Conservation (phyloP, 2,329 filamentous ascomycete genomes). For the Tolypocladium ovalisporum region DNA sequence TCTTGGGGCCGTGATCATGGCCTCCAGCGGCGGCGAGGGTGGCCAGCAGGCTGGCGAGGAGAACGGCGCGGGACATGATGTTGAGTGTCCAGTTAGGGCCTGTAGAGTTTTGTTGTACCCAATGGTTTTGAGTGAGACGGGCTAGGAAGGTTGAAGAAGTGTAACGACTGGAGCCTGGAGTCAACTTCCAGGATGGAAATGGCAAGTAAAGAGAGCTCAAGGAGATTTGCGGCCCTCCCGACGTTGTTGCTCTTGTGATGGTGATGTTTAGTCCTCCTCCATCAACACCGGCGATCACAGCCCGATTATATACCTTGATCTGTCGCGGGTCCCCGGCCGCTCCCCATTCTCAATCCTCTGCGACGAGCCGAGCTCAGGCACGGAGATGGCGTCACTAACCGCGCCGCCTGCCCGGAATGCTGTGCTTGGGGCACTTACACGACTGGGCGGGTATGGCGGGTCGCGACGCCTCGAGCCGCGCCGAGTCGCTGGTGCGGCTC, state of each 20-base stretch:
- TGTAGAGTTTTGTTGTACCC: too few species aligned
- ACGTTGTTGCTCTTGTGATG: background rate
- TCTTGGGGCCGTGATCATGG: background rate
- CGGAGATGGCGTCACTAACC: background rate
- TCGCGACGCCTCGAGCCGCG: background rate
- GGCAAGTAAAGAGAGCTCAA: background rate
- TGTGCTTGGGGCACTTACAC: background rate
- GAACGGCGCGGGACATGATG: slow-evolving; percentile 7
- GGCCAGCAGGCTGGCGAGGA: slow-evolving; percentile 13
- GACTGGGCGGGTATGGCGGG: background rate
- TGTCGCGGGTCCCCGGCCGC: background rate
- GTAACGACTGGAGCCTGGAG: background rate
- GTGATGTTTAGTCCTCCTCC: background rate
- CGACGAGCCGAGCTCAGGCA: slow-evolving; percentile 1
- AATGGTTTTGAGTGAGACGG: too few species aligned
- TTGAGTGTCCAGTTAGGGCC: too few species aligned
- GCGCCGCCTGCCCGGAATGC: background rate
- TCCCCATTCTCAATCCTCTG: background rate
- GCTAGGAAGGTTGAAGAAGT: too few species aligned
- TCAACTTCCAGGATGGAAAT: background rate
- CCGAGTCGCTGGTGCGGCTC: background rate
- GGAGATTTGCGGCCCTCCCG: background rate
- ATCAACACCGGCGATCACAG: background rate
- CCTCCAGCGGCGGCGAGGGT: slow-evolving; percentile 10
- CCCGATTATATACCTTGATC: background rate